A percentile compares a stretch with the other conserved stretches of the same genome.
Evolutionary conservation across 108 stramenopile species (phyloP).

Genomic region (Licmophora abbreviata): DNA sequence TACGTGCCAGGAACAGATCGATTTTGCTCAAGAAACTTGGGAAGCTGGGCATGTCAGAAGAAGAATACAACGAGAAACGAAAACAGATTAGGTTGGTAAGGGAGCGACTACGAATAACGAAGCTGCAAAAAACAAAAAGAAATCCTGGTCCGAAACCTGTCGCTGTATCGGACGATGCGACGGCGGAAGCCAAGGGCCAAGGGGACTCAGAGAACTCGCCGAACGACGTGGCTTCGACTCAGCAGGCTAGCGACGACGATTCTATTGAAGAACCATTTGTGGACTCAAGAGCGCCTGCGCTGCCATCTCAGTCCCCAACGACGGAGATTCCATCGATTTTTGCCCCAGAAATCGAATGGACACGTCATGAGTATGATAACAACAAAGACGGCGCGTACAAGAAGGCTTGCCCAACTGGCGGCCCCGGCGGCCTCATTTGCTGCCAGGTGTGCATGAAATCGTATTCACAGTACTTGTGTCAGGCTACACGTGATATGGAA

Average conservation of each 20-base stretch:
- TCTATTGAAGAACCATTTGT: neutral
- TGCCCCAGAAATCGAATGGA: constrained; percentile 13
- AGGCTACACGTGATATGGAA: constrained; percentile 29
- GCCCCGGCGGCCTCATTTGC: constrained; percentile 79
- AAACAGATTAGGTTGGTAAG: constrained; percentile 34
- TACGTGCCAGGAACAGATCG: constrained; percentile 38
- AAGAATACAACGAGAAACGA: constrained; percentile 28
- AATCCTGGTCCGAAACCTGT: no score
- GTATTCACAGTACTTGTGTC: constrained; percentile 38
- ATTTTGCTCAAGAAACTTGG: constrained; percentile 29
- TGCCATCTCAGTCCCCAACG: neutral
- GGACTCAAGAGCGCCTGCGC: no score
- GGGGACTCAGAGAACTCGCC: constrained; percentile 3
- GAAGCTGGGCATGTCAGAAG: constrained; percentile 36
- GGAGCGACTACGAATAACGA: constrained; percentile 29
- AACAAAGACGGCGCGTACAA: constrained; percentile 7
- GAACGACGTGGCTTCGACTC: neutral
- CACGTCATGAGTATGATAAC: constrained; percentile 8
- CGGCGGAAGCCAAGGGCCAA: neutral
- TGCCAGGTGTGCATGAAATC: constrained; percentile 51
- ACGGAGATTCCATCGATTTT: constrained; percentile 1
- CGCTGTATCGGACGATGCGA: constrained; percentile 1
- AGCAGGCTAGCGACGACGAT: constrained; percentile 13
- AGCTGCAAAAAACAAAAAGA: constrained; percentile 4
- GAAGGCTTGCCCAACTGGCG: constrained; percentile 65